Base-by-base conservation (phyloP, 345 rosid species). In the Boechera stricta region DNA sequence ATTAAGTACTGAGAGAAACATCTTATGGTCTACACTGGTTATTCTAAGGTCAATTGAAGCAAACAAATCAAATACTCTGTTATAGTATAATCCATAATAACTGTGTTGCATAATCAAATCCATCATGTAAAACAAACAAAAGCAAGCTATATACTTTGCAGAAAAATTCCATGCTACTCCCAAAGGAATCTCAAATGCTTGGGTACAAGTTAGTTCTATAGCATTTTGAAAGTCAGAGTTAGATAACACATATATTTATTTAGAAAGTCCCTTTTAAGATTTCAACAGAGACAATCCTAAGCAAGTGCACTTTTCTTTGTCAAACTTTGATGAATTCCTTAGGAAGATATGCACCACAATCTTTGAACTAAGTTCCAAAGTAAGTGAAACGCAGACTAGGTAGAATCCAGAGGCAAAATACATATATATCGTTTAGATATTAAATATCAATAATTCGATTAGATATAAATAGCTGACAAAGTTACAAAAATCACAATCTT, bases 121-220 rank as follows among this genome's bases (percentile, higher is more conserved):
- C 28, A 26, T 10, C 64, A 56, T 4, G 13, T 53, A 13, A 68
- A 24, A 7, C 15, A 24, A 52, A 52, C 24, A 53, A 18, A 54
- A 16, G 45, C 15, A 35, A 63, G 38, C 21, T 15, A 7, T 13
- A 44, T 12, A 21, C 31, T 67, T 51, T 6, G 60, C 13, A 32
- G 33, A 68, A 52, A 67, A 0, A 10, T 8, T 45, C 16, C 16
- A 21, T 36, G 3, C 21, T 48, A 16, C 18, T 51, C 32, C 33
- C 47, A 51, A 38, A 68, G 39, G 12, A 45, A 64, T 45, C 28
- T 64, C 28, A 47, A 67, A 51, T 33, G 16, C 29, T 51, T 21
- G 12, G 29, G 26, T 8, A 33, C 7, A 58, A 58, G 26, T 8
- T 59, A 16, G 18, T 7, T 24, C 38, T 35, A 0, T 2, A 39